These are phyloP conservation scores for Parmelia sp. DNA, from an alignment of 495 filamentous ascomycete genomes.

Conservation along the genomic window DNA sequence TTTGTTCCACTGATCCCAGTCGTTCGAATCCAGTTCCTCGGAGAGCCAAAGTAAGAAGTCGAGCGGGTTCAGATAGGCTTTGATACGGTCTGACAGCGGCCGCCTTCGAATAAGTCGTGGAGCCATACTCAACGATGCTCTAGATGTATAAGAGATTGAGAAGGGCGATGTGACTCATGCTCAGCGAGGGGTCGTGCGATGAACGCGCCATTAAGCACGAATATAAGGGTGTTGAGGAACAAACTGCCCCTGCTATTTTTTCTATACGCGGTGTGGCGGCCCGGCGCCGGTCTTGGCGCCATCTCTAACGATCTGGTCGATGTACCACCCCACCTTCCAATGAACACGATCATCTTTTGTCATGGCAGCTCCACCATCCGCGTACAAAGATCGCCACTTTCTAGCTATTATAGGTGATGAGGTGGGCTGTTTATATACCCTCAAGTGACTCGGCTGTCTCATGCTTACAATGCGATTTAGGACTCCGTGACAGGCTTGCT, in stretches of 20 bases:
- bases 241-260: neutral
- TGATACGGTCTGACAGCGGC: conserved; percentile 69
- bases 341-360: neutral
- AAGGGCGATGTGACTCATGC: neutral
- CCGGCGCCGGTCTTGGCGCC: neutral
- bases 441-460: conserved; percentile 1
- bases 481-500: conserved; percentile 93
- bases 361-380: conserved; percentile 52
- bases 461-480: conserved; percentile 37
- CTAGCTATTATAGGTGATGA: conserved; percentile 97
- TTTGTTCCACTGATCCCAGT: conserved; percentile 77
- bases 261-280: no score
- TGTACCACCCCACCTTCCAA: neutral
- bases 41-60: conserved; percentile 86
- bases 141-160: neutral
- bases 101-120: conserved; percentile 75
- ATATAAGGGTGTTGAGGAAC: neutral
- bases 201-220: neutral
- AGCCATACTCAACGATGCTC: conserved; percentile 23
- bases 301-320: neutral
- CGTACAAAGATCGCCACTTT: conserved; percentile 87
- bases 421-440: conserved; percentile 43
- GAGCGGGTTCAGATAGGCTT: conserved; percentile 71
- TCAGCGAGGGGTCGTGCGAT: neutral
- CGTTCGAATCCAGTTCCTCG: conserved; percentile 78